Evolutionary conservation across 768 basidiomycete species (phyloP), one percentile per base, ranked within the genome.

Genomic region (Kondoa malvinella): DNA sequence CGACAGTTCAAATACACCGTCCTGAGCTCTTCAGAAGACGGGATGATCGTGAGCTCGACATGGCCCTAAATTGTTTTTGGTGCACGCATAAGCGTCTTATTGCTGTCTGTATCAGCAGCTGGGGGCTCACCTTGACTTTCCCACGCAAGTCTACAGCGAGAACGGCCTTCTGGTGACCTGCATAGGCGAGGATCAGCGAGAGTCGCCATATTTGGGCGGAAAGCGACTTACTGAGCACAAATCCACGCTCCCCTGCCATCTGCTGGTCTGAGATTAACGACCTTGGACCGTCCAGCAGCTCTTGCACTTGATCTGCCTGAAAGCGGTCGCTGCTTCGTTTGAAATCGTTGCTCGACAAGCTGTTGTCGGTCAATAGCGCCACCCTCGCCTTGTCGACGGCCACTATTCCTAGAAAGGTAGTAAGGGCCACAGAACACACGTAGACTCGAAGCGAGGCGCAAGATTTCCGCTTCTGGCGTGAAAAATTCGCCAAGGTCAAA

Each of bases 41-140:
- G 95, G 50, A 87, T 78, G 65, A 97, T 81, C 14, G 89, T 90
- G 72, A 99, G 84, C 78, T 94, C 90, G 14, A 92, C 94, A 76
- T 91, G 92, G 69, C 91, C 92, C 90, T 92, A 70, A 29, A 61
- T 8, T 8, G 40, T 8, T 8, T 8, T 50, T 21, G 40, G 40
- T n/a, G n/a, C n/a, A n/a, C n/a, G n/a, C 40, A 8, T 50, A 8
- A 50, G 40, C 8, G 12, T 50, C 40, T 8, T 21, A 8, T 8
- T 8, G 21, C 40, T 50, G 12, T 8, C 40, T 50, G 12, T 8
- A 8, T 21, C 21, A 50, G 40, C 40, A 8, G 40, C 40, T 8
- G 8, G 21, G 21, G 40, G 21, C 40, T 50, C 12, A 50, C 40
- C 40, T 50, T 50, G 21, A 50, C 40, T 21, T 50, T 50, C 21